phyloP scores from a whole-genome alignment of 805 yeast genomes.

The Grigorovia humatica region DNA sequence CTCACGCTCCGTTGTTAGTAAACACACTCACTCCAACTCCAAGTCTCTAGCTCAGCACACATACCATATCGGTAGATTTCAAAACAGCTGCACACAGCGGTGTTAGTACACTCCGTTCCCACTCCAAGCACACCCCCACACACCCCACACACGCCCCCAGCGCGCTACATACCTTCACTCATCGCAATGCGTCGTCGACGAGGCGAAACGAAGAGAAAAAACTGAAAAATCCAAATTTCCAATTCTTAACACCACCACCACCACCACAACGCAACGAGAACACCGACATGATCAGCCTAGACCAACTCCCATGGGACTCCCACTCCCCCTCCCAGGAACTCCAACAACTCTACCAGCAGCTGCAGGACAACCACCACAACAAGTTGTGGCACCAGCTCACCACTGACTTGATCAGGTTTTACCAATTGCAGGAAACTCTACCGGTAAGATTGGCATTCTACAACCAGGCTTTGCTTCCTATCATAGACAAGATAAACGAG shows the following conservation, averaged over 20 bases:
- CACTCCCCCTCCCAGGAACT: neutral
- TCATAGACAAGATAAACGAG: conserved; percentile 65
- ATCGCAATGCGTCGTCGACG: neutral
- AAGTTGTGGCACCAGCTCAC: conserved; percentile 95
- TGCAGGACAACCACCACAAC: conserved; percentile 49
- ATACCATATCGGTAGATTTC: conserved; percentile 27
- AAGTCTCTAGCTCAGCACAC: conserved; percentile 3
- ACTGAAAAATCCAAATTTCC: neutral
- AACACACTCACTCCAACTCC: neutral
- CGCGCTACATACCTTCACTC: neutral
- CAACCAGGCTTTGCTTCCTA: conserved; percentile 56
- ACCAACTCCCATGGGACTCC: neutral
- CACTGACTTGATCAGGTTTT: conserved; percentile 50
- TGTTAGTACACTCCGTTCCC: neutral
- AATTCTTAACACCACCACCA: neutral
- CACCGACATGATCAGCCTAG: neutral
- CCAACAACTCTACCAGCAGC: neutral
- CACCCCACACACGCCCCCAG: neutral
- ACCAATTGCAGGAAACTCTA: conserved; percentile 40
- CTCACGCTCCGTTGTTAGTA: neutral
- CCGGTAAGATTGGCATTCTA: conserved; percentile 56
- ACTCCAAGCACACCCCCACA: neutral
- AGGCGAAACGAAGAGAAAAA: neutral
- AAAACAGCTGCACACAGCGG: conserved; percentile 2
- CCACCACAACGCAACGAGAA: neutral